A percentile compares a stretch with the other conserved stretches of the same genome.
Evolutionary conservation across 768 basidiomycete genomes (phyloP).

Genomic region (Collybia nuda): DNA sequence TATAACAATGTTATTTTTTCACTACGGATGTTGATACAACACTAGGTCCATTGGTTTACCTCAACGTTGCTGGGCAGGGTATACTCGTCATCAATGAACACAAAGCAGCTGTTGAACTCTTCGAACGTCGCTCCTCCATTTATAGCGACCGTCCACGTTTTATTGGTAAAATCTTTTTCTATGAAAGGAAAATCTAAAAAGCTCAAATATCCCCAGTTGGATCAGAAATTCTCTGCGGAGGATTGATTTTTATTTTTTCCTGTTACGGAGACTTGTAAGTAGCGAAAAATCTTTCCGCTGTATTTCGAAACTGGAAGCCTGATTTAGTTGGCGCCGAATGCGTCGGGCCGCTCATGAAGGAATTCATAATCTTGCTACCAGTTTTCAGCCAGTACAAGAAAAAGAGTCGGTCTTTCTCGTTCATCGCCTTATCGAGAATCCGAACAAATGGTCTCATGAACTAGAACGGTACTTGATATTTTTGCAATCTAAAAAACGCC

Average conservation of each 20-base stretch:
- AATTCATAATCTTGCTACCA: constrained; percentile 1
- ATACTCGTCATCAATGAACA: constrained; percentile 32
- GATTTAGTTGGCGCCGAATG: constrained; percentile 14
- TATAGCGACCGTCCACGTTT: constrained; percentile 23
- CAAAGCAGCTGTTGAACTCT: constrained; percentile 29
- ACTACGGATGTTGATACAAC: background rate
- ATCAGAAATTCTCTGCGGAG: constrained; percentile 23
- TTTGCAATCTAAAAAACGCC: background rate
- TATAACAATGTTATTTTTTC: background rate
- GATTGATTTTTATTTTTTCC: constrained; percentile 21
- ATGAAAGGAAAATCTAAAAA: background rate
- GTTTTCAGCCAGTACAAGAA: background rate
- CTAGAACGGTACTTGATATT: constrained; percentile 1
- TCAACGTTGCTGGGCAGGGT: constrained; percentile 33
- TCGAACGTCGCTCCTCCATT: constrained; percentile 27
- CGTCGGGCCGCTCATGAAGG: constrained; percentile 18
- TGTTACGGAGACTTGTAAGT: constrained; percentile 21
- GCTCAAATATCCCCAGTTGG: background rate
- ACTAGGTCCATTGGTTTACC: constrained; percentile 26
- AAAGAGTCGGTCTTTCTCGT: constrained; percentile 4
- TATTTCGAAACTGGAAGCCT: background rate
- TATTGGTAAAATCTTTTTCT: constrained; percentile 7
- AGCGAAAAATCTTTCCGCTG: background rate
- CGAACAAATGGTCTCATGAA: constrained; percentile 3
- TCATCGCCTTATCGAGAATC: constrained; percentile 2